Evolutionary conservation across 305 asterid genomes (phyloP).

Genomic region (Nicotiana rustica): DNA sequence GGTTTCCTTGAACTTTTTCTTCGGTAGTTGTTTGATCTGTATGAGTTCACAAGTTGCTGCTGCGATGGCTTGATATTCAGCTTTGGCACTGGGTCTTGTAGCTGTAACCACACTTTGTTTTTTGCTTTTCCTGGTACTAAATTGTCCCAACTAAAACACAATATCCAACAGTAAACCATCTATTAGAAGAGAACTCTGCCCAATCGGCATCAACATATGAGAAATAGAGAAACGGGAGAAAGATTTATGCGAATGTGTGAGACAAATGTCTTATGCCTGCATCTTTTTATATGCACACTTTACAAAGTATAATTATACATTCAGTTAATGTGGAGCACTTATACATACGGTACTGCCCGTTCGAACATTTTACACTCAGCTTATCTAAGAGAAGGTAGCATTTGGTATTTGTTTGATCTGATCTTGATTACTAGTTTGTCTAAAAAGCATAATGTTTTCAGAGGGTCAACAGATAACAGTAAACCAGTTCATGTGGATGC

Average conservation of each 20-base stretch:
- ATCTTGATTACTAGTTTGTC: neutral
- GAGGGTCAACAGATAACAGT: slow-evolving; percentile 5
- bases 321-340: neutral
- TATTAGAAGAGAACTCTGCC: slow-evolving; percentile 7
- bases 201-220: neutral
- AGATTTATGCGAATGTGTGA: slow-evolving; percentile 24
- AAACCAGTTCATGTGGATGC: slow-evolving; percentile 6
- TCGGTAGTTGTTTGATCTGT: slow-evolving; percentile 5
- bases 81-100: slow-evolving; percentile 13
- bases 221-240: neutral
- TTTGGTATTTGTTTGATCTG: slow-evolving; percentile 30
- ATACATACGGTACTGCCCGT: neutral
- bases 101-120: neutral
- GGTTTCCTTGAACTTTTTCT: slow-evolving; percentile 18
- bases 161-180: neutral
- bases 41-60: slow-evolving; percentile 11
- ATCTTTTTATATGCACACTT: slow-evolving; percentile 23
- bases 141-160: slow-evolving; percentile 21
- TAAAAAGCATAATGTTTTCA: slow-evolving; percentile 11
- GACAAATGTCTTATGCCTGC: neutral
- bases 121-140: slow-evolving; percentile 7
- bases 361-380: neutral
- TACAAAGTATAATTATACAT: slow-evolving; percentile 22
- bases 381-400: slow-evolving; percentile 11
- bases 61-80: neutral